phyloP scores from a whole-genome alignment of 129 eudicot species.

The Centaurea solstitialis region DNA sequence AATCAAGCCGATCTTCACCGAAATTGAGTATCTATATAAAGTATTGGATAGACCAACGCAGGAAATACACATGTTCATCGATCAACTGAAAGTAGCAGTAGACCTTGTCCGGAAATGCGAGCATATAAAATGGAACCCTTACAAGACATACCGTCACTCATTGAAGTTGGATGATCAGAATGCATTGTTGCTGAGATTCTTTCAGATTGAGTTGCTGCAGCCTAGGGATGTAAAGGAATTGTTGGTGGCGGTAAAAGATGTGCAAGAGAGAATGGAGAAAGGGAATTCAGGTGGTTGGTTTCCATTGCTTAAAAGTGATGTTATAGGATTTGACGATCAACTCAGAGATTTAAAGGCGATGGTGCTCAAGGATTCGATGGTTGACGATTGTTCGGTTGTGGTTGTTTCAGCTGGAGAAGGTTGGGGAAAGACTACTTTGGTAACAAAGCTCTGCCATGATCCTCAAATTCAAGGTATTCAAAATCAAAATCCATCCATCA shows the following conservation, averaged over 20 bases:
- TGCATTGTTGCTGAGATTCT: conserved; percentile 8
- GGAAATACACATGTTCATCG: conserved; percentile 7
- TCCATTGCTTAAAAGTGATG: conserved; percentile 10
- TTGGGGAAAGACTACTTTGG: conserved; percentile 18
- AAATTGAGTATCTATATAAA: neutral
- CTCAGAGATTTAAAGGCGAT: conserved; percentile 15
- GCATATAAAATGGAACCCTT: conserved; percentile 10
- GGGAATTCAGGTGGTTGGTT: neutral
- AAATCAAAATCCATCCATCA: too few relatives aligned
- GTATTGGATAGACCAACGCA: neutral
- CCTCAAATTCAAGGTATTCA: conserved; percentile 1
- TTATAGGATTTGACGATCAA: conserved; percentile 28
- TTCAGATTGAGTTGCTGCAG: neutral
- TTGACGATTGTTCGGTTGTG: conserved; percentile 13
- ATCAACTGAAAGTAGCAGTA: conserved; percentile 6
- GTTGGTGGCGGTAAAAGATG: neutral
- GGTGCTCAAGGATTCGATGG: neutral
- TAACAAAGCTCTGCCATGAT: conserved; percentile 3
- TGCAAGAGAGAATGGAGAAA: neutral
- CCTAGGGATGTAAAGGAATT: neutral
- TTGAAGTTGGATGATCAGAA: conserved; percentile 9
- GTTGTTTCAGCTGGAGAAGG: conserved; percentile 18
- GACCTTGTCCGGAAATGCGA: conserved; percentile 3
- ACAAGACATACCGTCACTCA: neutral
- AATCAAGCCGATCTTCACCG: too few relatives aligned